Evolutionary conservation across 1,139 yeast genomes (phyloP).

Genomic region (Sugiyamaella paludigena): DNA sequence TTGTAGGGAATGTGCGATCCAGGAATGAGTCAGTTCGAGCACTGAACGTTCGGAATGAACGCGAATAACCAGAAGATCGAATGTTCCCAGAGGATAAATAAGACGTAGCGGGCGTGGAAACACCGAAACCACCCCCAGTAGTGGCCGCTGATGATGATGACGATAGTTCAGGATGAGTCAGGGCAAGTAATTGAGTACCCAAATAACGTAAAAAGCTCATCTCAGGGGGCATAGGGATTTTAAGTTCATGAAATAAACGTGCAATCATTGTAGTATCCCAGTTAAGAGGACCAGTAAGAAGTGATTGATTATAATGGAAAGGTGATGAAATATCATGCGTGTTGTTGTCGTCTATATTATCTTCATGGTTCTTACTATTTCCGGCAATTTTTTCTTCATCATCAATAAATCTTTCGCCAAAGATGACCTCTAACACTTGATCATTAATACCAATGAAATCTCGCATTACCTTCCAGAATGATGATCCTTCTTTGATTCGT

Average conservation of each 20-base stretch:
- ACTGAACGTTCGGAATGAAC: conserved; percentile 13
- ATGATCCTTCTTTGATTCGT: conserved; percentile 10
- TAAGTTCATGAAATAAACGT: conserved; percentile 21
- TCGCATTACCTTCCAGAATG: conserved; percentile 23
- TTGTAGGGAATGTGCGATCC: conserved; percentile 7
- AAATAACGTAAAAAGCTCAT: conserved; percentile 19
- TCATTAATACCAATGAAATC: conserved; percentile 35
- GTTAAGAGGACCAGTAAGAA: conserved; percentile 26
- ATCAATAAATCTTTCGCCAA: conserved; percentile 30
- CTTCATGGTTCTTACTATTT: neutral
- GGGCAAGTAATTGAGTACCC: conserved; percentile 17
- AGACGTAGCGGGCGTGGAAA: conserved; percentile 13
- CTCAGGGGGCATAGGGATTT: conserved; percentile 24
- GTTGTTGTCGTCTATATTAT: neutral
- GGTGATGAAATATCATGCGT: neutral
- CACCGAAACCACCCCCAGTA: too few species aligned
- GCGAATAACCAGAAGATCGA: conserved; percentile 12
- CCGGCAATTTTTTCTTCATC: conserved; percentile 1
- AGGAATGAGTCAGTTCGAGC: conserved; percentile 12
- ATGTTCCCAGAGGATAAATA: conserved; percentile 16
- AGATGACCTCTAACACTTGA: conserved; percentile 34
- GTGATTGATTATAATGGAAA: conserved; percentile 25
- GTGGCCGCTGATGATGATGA: neutral
- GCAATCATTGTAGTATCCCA: conserved; percentile 30
- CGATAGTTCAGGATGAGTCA: conserved; percentile 14